Base-by-base conservation (phyloP, 768 basidiomycete genomes). In the Cystobasidium ongulense region DNA sequence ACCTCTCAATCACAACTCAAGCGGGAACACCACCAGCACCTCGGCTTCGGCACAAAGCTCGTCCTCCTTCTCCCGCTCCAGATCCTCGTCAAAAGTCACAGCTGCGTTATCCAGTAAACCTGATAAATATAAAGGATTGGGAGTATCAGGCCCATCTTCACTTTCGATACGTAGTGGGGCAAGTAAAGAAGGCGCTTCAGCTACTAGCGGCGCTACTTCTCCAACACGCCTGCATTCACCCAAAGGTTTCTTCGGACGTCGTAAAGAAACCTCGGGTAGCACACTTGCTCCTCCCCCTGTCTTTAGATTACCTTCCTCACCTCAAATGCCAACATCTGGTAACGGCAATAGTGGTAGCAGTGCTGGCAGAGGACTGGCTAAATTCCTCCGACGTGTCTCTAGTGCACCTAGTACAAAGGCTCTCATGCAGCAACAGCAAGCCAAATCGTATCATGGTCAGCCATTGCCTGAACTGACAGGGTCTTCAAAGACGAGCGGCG, bases 381-480 rank as follows among this genome's bases (percentile, higher is more conserved):
- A 94, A 39, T 93, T 97, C 83, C 88, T 98, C 35, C 89, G 95
- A 65, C 88, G 95, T 62, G 95, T 98, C 59, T 92, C 94, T 1
- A 96, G 92, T 10, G 94, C 96, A 1, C 95, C 95, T 1, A 99
- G 97, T 80, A 89, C 93, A 38, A 98, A 97, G 80, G 90, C 89
- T 33, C 84, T 99, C 35, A 92, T 98, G 11, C 63, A 64, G 38
- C 81, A 73, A 83, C 18, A 73, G 75, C 25, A 75, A 75, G 17
- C 68, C 78, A 21, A 76, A 77, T 75, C 61, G 72, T n/a, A 63
- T 38, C 4, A 18, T 21, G 29, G 17, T 50, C 63, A 15, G 53
- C 75, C 23, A 10, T 53, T n/a, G 53, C 54, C 21, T 8, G 72
- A 54, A 1, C 31, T 72, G 25, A 21, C 72, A 1, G 38, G 41